Base-by-base conservation (phyloP, 768 basidiomycete genomes). In the Podaxis mareebaensis region DNA sequence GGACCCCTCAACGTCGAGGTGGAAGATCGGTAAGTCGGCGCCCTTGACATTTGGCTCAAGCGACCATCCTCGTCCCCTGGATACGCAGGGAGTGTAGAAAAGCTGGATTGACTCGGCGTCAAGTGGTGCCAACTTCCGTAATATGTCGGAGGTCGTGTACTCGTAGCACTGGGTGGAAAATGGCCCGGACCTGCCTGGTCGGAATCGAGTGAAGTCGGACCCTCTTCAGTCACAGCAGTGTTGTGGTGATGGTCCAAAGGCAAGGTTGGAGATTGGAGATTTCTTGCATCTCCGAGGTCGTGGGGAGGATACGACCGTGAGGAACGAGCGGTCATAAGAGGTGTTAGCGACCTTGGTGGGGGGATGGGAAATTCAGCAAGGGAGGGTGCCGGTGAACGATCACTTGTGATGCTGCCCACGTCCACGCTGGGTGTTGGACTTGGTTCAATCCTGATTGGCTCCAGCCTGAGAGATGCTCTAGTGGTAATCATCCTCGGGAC, bases 351-450 rank as follows among this genome's bases (percentile, higher is more conserved):
- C 48, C 48, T 12, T 22, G 8, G n/a, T 39, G 58, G 58, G 2
- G 58, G 58, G 10, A 20, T n/a, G 17, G 58, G 59, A 40, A 60
- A 60, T n/a, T 60, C 59, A 2, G 48, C 38, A 3, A 60, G 59
- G 30, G 59, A 60, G 24, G 39, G 49, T 30, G 28, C 28, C 28
- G 28, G 28, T 26, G 58, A 38, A 39, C 58, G 48, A n/a, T 51
- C 33, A 28, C 30, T 52, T 36, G 33, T 33, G 33, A 39, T 52
- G 20, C 28, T 59, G 17, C 12, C 1, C 20, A 28, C 3, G 24
- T 51, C 44, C 20, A 33, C 4, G 13, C 51, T 52, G 11, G 36
- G 36, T 0, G 36, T 53, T 17, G 59, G 22, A 26, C 59, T 53
- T 22, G 59, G 59, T 24, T 24, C 22, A 26, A 22, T n/a, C 2